Percentiles rank a stretch among this genome's conserved stretches.
Evolutionary conservation across 2,329 filamentous ascomycete species (phyloP).

Genomic region (Didymella glomerata): DNA sequence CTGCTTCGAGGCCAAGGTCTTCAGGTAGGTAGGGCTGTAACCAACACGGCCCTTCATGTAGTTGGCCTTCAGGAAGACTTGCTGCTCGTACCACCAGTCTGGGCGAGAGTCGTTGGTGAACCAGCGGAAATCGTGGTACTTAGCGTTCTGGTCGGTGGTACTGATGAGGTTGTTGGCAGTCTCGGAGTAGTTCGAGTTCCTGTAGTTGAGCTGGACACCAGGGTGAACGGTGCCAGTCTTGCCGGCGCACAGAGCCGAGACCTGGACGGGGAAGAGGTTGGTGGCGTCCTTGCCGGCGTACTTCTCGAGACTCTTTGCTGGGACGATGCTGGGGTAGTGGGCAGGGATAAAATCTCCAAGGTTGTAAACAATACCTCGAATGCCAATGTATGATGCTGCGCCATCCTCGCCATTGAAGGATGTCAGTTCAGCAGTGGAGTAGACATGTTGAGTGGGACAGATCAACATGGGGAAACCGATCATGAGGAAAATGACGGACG

Average conservation of each 20-base stretch:
- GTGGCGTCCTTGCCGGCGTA: conserved; percentile 93
- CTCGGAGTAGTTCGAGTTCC: conserved; percentile 76
- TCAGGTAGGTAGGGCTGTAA: conserved; percentile 80
- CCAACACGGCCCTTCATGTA: conserved; percentile 90
- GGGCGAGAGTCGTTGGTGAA: conserved; percentile 82
- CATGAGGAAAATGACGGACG: conserved; percentile 84
- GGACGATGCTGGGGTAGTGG: conserved; percentile 78
- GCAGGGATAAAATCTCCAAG: conserved; percentile 74
- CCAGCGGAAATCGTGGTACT: conserved; percentile 92
- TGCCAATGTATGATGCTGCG: conserved; percentile 73
- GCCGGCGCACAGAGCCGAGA: conserved; percentile 88
- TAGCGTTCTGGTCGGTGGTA: conserved; percentile 73
- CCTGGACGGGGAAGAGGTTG: conserved; percentile 88
- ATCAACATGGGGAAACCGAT: conserved; percentile 85
- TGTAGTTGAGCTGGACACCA: conserved; percentile 85
- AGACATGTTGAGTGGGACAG: conserved; percentile 91
- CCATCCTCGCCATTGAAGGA: conserved; percentile 75
- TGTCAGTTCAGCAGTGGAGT: conserved; percentile 77
- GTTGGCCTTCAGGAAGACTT: conserved; percentile 76
- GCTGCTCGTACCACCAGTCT: conserved; percentile 93
- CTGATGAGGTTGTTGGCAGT: conserved; percentile 68
- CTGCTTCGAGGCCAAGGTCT: conserved; percentile 70
- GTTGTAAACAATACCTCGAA: conserved; percentile 90
- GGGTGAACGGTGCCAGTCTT: conserved; percentile 71
- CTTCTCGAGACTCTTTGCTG: conserved; percentile 70